These are phyloP conservation scores for Trichoderma sp. DNA, from an alignment of 2,329 filamentous ascomycete species.

Conservation along the genomic window DNA sequence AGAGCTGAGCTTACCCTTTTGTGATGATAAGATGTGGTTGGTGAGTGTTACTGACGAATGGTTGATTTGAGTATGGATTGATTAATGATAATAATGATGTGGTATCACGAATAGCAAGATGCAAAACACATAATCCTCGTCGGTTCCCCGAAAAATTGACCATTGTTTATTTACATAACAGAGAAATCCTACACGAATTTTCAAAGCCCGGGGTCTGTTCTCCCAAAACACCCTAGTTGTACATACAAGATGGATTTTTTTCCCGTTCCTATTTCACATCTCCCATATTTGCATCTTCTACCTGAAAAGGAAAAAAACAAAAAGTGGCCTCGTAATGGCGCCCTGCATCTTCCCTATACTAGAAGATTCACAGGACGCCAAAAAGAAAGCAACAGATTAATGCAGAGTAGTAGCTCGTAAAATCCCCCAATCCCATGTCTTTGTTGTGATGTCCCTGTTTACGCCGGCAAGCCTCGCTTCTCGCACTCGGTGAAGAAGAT, in stretches of 20 bases:
- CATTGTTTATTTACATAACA: neutral
- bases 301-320: neutral
- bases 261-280: neutral
- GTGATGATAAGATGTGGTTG: neutral
- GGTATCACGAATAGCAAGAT: neutral
- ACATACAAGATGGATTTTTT: constrained; percentile 2
- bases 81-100: neutral
- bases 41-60: neutral
- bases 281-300: neutral
- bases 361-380: neutral
- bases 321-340: neutral
- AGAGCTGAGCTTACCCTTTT: neutral
- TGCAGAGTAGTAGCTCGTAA: neutral
- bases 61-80: neutral
- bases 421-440: neutral
- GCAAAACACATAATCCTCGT: neutral
- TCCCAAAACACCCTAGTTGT: neutral
- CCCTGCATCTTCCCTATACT: neutral
- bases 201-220: neutral
- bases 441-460: constrained; percentile 25
- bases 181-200: neutral
- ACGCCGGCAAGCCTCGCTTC: constrained; percentile 79
- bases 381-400: neutral
- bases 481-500: constrained; percentile 97
- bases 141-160: neutral